phyloP scores from a whole-genome alignment of 805 yeast species.

The Scheffersomyces coipomensis region DNA sequence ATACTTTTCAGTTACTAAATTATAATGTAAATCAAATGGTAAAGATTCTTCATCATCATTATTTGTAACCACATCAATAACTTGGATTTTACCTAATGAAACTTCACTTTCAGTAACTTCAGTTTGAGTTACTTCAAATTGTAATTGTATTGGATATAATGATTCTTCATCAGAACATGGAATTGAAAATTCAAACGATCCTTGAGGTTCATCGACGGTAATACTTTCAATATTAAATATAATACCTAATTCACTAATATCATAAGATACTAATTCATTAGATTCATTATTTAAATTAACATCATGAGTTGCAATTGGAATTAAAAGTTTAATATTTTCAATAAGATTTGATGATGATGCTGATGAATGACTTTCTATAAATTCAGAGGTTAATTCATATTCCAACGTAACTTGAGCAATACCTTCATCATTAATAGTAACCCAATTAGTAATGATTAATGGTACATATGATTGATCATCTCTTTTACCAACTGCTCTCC shows the following conservation, averaged over 20 bases:
- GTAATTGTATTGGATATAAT: slow-evolving; percentile 83
- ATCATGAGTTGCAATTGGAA: slow-evolving; percentile 66
- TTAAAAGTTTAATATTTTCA: slow-evolving; percentile 52
- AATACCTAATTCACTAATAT: slow-evolving; percentile 66
- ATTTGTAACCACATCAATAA: slow-evolving; percentile 54
- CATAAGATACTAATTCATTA: slow-evolving; percentile 43
- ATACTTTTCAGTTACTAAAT: slow-evolving; percentile 58
- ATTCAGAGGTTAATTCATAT: slow-evolving; percentile 64
- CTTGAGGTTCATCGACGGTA: slow-evolving; percentile 52
- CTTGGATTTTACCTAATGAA: slow-evolving; percentile 65
- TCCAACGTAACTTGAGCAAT: slow-evolving; percentile 79
- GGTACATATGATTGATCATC: slow-evolving; percentile 64
- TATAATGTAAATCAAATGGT: slow-evolving; percentile 67
- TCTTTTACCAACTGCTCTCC: slow-evolving; percentile 73
- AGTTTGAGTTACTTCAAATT: slow-evolving; percentile 51
- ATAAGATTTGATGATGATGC: slow-evolving; percentile 35
- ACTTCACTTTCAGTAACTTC: slow-evolving; percentile 37
- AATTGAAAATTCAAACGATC: slow-evolving; percentile 77
- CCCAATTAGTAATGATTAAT: slow-evolving; percentile 81
- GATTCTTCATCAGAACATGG: slow-evolving; percentile 77
- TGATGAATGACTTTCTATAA: slow-evolving; percentile 22
- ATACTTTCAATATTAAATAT: slow-evolving; percentile 61
- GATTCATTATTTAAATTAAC: slow-evolving; percentile 52
- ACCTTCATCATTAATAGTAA: slow-evolving; percentile 54
- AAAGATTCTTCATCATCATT: slow-evolving; percentile 54